These are phyloP conservation scores for Candida tropicalis DNA, from an alignment of 1,139 yeast genomes.

Conservation along the genomic window DNA sequence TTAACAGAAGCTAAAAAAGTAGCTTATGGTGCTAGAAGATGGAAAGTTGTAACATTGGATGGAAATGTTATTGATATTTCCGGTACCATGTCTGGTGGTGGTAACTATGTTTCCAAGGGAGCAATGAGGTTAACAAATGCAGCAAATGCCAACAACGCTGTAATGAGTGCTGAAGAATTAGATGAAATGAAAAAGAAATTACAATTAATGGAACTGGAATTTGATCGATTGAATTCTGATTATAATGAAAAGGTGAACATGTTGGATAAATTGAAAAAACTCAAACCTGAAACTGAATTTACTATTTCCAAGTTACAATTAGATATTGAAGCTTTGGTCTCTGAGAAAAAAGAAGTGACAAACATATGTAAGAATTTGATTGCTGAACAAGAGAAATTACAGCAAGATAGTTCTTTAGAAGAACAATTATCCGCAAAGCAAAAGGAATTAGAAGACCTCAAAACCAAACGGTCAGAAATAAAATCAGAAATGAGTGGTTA, in stretches of 20 bases:
- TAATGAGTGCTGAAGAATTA: constrained; percentile 59
- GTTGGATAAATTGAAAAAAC: constrained; percentile 58
- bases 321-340: constrained; percentile 64
- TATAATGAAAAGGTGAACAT: constrained; percentile 62
- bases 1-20: constrained; percentile 81
- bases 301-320: constrained; percentile 60
- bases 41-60: constrained; percentile 89
- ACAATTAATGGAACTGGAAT: constrained; percentile 55
- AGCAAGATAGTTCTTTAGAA: constrained; percentile 28
- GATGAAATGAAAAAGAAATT: constrained; percentile 56
- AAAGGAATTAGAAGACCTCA: constrained; percentile 33
- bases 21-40: constrained; percentile 81
- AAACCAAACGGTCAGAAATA: constrained; percentile 44
- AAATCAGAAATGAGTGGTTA: constrained; percentile 58
- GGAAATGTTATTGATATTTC: constrained; percentile 94
- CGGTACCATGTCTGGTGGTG: constrained; percentile 98
- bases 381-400: constrained; percentile 36
- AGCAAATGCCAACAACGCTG: constrained; percentile 23
- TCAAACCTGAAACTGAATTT: constrained; percentile 71
- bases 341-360: constrained; percentile 48
- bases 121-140: constrained; percentile 57
- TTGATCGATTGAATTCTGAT: constrained; percentile 53
- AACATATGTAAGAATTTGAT: constrained; percentile 37
- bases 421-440: constrained; percentile 43
- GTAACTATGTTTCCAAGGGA: constrained; percentile 64